Conservation (phyloP, 306 rosid genomes). For the Castanea mollissima region DNA sequence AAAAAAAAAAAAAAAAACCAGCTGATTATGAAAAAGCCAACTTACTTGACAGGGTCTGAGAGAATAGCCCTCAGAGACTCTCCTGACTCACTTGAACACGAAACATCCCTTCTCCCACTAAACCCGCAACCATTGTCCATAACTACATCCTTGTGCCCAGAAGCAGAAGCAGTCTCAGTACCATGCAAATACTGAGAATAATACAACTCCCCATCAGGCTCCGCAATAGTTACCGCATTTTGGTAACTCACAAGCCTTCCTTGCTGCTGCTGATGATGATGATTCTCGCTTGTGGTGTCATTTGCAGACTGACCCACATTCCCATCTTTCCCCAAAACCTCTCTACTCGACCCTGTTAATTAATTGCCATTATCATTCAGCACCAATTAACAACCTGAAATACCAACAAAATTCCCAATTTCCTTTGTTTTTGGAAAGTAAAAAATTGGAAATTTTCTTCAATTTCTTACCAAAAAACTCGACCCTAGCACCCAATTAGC, state of each 20-base stretch:
- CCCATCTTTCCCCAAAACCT: constrained; percentile 56
- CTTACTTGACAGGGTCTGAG: constrained; percentile 93
- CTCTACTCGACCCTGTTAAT: constrained; percentile 60
- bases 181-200: constrained; percentile 86
- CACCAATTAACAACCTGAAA: constrained; percentile 15
- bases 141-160: constrained; percentile 61
- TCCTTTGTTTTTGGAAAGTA: no score
- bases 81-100: constrained; percentile 60
- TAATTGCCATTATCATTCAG: constrained; percentile 13
- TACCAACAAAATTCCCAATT: no score
- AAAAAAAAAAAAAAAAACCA: neutral
- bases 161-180: constrained; percentile 46
- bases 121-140: constrained; percentile 80
- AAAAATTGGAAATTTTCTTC: no score
- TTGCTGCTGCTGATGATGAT: constrained; percentile 37
- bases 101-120: constrained; percentile 75
- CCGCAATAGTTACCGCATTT: constrained; percentile 59
- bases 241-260: constrained; percentile 60
- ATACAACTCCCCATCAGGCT: constrained; percentile 69
- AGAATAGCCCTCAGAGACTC: constrained; percentile 82
- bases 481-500: no score
- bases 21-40: constrained; percentile 9
- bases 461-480: no score
- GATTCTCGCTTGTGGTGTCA: constrained; percentile 36
- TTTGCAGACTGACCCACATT: constrained; percentile 45